Base-by-base conservation (phyloP, 352 stramenopile genomes). In the Lagenidium giganteum region DNA sequence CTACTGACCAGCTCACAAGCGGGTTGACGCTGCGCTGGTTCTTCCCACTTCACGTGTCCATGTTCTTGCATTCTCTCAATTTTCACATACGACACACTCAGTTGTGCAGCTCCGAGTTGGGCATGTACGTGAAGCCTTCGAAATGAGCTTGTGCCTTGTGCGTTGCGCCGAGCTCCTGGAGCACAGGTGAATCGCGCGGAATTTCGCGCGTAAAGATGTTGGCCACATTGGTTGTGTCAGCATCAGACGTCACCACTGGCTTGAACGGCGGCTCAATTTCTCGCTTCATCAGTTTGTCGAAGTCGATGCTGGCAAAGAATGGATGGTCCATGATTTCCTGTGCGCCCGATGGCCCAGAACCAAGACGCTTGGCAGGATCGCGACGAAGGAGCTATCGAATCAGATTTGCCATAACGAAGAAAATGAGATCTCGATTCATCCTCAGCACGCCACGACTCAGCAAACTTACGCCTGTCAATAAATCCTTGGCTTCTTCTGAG, bases 111-210 rank as follows among this genome's bases (percentile, higher is more conserved):
- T 81, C 63, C 49, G 64, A 73, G 31, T 64, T 62, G 3, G 82
- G 82, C 70, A 91, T 91, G 69, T 95, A 98, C 16, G 92, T 97
- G 54, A 98, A 98, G 21, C 77, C 86, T 48, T 97, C 83, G 52
- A 98, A 97, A 57, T 96, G 79, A 9, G 83, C 73, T 46, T 93
- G 69, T 2, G 87, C 83, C 35, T 67, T 64, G 54, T 93, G 80
- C 33, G 83, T 93, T 8, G 81, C 82, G 32, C 80, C 80, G 1
- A 95, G 54, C 35, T 95, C 74, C 45, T 89, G 75, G 18, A 75
- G 91, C 29, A 96, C 83, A 8, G 88, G 85, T 21, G 84, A 95
- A 54, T 97, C 91, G 20, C 78, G 80, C 16, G 82, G 70, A 51
- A 87, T 76, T 48, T 93, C 82, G 28, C 77, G 72, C 31, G 78